Percentiles rank a stretch among this genome's conserved stretches.
Conservation (phyloP, 73 alveolate species). For the Stentor coeruleus region DNA sequence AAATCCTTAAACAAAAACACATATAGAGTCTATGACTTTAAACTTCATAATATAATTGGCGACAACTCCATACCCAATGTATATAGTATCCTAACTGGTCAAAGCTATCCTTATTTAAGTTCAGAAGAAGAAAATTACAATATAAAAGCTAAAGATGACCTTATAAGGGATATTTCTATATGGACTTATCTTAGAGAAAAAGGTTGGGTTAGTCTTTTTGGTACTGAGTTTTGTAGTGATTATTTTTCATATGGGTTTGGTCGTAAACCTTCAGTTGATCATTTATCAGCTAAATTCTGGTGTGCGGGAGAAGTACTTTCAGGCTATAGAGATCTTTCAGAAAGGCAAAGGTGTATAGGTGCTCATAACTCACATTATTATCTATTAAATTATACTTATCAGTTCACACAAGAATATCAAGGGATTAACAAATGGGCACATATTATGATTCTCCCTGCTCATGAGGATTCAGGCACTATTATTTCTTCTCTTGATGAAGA, state of each 20-base stretch:
- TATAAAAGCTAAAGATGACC: not conserved
- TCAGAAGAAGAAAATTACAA: not conserved
- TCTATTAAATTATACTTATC: not conserved
- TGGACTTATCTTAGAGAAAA: conserved; percentile 7
- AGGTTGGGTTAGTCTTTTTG: conserved; percentile 27
- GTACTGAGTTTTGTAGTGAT: conserved; percentile 17
- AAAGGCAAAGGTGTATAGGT: conserved; percentile 15
- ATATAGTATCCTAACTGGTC: conserved; percentile 23
- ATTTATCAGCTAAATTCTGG: conserved; percentile 7
- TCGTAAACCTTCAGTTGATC: conserved; percentile 8
- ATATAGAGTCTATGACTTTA: conserved; percentile 19
- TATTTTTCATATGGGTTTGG: conserved; percentile 24
- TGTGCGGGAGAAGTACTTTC: conserved; percentile 15
- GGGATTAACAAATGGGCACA: conserved; percentile 25
- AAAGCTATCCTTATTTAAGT: not conserved
- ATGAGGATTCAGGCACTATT: conserved; percentile 27
- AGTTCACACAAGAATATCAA: conserved; percentile 11
- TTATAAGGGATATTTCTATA: not conserved
- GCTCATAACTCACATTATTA: conserved; percentile 18
- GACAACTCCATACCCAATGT: conserved; percentile 11
- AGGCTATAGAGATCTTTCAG: not conserved
- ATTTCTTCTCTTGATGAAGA: conserved; percentile 14
- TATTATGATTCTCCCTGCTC: conserved; percentile 15
- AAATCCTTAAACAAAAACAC: not conserved
- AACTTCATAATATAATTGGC: conserved; percentile 15